phyloP scores from a whole-genome alignment of 352 stramenopile genomes.

The Peronospora farinosa region DNA sequence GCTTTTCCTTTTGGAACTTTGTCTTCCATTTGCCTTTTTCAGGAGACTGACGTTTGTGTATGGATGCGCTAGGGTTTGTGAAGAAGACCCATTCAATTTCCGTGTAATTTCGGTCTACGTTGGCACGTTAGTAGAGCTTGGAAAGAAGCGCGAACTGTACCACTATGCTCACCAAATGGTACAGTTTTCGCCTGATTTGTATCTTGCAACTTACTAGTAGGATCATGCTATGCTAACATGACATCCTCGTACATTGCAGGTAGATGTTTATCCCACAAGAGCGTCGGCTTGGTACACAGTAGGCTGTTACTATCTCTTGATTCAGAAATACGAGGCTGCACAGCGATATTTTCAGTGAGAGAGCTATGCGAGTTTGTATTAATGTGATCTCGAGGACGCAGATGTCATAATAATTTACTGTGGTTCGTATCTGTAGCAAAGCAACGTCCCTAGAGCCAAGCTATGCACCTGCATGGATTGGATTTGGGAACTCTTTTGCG shows the following conservation, averaged over 20 bases:
- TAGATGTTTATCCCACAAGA: conserved; percentile 92
- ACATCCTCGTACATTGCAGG: conserved; percentile 25
- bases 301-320: conserved; percentile 93
- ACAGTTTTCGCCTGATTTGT: conserved; percentile 1
- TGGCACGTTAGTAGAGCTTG: conserved; percentile 87
- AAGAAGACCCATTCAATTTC: conserved; percentile 74
- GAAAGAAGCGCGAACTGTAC: conserved; percentile 92
- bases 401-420: conserved; percentile 1
- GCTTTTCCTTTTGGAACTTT: background rate
- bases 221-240: background rate
- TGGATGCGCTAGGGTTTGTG: conserved; percentile 41
- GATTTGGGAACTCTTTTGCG: conserved; percentile 94
- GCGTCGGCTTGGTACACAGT: conserved; percentile 93
- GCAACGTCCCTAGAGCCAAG: conserved; percentile 86
- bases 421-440: conserved; percentile 51
- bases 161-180: conserved; percentile 93
- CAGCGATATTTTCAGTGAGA: conserved; percentile 93
- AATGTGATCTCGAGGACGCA: background rate
- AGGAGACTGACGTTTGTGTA: conserved; percentile 2
- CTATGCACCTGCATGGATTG: conserved; percentile 95
- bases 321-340: conserved; percentile 91
- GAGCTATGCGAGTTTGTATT: background rate
- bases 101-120: conserved; percentile 82
- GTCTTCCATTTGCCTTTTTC: background rate
- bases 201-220: background rate